Percentiles rank a stretch among this genome's conserved stretches.
These are phyloP conservation scores for Delonix regia DNA, from an alignment of 306 rosid species.

Conservation along the genomic window DNA sequence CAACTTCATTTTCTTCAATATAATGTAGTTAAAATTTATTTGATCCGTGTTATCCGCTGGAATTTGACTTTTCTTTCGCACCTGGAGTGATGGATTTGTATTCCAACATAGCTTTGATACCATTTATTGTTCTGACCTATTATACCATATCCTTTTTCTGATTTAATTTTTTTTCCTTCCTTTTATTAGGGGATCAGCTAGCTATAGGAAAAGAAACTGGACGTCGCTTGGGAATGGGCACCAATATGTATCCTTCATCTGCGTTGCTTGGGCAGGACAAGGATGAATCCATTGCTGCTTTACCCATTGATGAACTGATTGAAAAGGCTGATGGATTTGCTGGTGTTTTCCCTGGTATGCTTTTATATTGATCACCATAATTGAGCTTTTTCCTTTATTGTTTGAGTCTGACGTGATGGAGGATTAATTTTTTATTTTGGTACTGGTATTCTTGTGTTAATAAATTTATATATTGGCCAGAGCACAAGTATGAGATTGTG, in stretches of 20 bases:
- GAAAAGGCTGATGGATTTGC: slow-evolving; percentile 99
- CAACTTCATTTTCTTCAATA: background rate
- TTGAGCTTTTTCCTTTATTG: slow-evolving; percentile 19
- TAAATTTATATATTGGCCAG: slow-evolving; percentile 47
- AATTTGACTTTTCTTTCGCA: slow-evolving; percentile 6
- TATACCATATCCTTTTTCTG: background rate
- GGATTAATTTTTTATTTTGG: slow-evolving; percentile 10
- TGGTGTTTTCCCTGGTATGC: slow-evolving; percentile 93
- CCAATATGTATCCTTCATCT: slow-evolving; percentile 98
- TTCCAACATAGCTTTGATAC: background rate
- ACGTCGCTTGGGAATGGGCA: slow-evolving; percentile 99
- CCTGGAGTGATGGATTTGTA: background rate
- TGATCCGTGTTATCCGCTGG: slow-evolving; percentile 1
- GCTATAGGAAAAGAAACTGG: slow-evolving; percentile 99
- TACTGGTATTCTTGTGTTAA: slow-evolving; percentile 20
- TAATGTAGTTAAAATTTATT: background rate
- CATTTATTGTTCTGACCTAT: background rate
- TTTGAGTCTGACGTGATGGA: slow-evolving; percentile 14
- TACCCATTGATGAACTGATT: slow-evolving; percentile 88
- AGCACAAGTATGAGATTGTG: slow-evolving; percentile 98
- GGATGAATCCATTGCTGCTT: slow-evolving; percentile 88
- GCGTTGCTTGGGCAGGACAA: slow-evolving; percentile 92
- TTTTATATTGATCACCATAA: slow-evolving; percentile 12
- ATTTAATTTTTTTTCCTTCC: background rate
- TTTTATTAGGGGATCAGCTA: slow-evolving; percentile 81